phyloP scores from a whole-genome alignment of 345 rosid species.

The Citrus mangshanensis region DNA sequence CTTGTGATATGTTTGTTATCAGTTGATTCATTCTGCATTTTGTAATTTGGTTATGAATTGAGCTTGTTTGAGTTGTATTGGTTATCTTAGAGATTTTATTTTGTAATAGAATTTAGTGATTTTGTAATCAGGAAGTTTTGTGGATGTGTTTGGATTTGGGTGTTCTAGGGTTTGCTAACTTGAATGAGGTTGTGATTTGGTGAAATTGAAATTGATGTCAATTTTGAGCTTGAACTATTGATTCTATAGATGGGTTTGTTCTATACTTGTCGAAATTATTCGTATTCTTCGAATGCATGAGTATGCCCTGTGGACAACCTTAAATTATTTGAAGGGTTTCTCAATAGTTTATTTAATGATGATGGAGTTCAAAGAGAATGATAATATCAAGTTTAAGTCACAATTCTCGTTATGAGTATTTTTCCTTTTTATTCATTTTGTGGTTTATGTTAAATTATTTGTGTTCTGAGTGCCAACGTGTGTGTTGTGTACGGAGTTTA shows the following conservation, averaged over 20 bases:
- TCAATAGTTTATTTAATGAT: no score
- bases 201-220: neutral
- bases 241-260: neutral
- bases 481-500: slow-evolving; percentile 7
- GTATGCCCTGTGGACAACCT: neutral
- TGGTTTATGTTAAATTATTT: neutral
- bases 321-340: neutral
- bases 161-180: slow-evolving; percentile 8
- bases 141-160: neutral
- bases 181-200: neutral
- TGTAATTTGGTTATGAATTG: neutral
- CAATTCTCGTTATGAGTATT: neutral
- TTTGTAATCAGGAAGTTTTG: neutral
- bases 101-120: neutral
- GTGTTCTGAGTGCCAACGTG: neutral
- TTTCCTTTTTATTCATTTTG: neutral
- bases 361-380: neutral
- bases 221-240: neutral
- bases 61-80: neutral
- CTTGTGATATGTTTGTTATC: no score
- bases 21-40: neutral
- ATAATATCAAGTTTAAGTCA: neutral
- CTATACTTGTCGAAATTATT: neutral
- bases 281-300: neutral
- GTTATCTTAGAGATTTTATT: neutral